A percentile compares a stretch with the other conserved stretches of the same genome.
Evolutionary conservation across 176 grass and related monocot genomes (phyloP).

Genomic region (Oryza glumipatula): DNA sequence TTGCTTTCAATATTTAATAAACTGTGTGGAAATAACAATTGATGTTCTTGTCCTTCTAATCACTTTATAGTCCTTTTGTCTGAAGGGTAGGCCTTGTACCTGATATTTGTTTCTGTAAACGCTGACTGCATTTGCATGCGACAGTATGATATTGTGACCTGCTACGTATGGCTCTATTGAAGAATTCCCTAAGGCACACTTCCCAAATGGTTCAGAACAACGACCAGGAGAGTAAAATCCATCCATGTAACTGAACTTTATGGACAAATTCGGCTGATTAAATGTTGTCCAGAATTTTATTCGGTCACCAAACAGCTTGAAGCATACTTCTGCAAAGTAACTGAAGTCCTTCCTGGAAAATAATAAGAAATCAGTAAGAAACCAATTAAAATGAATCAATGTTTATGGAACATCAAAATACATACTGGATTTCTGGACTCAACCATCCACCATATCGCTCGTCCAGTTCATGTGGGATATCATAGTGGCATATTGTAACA

Average conservation of each 20-base stretch:
- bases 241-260: constrained; percentile 34
- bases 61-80: neutral
- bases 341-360: constrained; percentile 68
- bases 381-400: neutral
- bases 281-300: constrained; percentile 68
- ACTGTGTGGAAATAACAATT: neutral
- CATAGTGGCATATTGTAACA: constrained; percentile 72
- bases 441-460: constrained; percentile 66
- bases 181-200: constrained; percentile 66
- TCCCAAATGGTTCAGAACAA: constrained; percentile 62
- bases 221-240: constrained; percentile 50
- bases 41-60: neutral
- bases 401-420: neutral
- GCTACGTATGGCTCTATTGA: constrained; percentile 68
- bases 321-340: constrained; percentile 62
- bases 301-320: constrained; percentile 62
- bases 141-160: constrained; percentile 74
- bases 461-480: constrained; percentile 69
- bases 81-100: constrained; percentile 6
- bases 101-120: constrained; percentile 58
- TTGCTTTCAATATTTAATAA: neutral
- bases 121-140: constrained; percentile 62
- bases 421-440: constrained; percentile 61
- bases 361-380: neutral
- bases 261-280: constrained; percentile 54